These are phyloP conservation scores for Penicillium steckii DNA, from an alignment of 495 filamentous ascomycete species.

Conservation along the genomic window DNA sequence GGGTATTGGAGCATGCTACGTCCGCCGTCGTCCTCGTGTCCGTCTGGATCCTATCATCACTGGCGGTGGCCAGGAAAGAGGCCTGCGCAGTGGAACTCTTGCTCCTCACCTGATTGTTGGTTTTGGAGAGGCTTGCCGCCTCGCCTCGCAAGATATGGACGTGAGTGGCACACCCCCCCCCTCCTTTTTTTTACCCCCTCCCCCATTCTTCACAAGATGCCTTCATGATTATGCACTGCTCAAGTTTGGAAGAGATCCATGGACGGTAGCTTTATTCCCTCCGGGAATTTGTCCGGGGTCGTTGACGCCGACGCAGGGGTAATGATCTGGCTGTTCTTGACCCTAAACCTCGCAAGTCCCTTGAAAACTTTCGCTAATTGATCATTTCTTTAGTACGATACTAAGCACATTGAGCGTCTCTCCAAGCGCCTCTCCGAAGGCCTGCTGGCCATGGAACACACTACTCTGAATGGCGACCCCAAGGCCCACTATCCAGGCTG, in stretches of 20 bases:
- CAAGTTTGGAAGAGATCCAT: constrained; percentile 57
- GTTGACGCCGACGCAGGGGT: constrained; percentile 53
- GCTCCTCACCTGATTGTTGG: constrained; percentile 87
- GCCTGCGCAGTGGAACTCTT: constrained; percentile 88
- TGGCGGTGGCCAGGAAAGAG: constrained; percentile 93
- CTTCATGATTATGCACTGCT: constrained; percentile 53
- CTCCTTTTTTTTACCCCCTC: not conserved
- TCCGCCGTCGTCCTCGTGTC: constrained; percentile 86
- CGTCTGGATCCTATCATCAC: constrained; percentile 95
- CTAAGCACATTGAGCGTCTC: constrained; percentile 73
- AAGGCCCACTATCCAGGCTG: constrained; percentile 89
- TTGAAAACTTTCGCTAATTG: constrained; percentile 27
- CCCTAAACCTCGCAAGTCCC: not conserved
- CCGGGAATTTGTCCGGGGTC: constrained; percentile 35
- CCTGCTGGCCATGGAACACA: constrained; percentile 87
- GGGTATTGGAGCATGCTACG: constrained; percentile 94
- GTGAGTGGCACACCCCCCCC: constrained; percentile 52
- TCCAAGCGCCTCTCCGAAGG: constrained; percentile 81
- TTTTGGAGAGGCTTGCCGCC: constrained; percentile 92
- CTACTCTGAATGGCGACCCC: constrained; percentile 83
- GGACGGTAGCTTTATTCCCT: constrained; percentile 42
- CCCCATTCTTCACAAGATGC: constrained; percentile 4
- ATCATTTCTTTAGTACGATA: constrained; percentile 71
- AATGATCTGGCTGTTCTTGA: constrained; percentile 34
- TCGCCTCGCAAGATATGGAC: constrained; percentile 82